These are phyloP conservation scores for Pyrenophora graminea DNA, from an alignment of 2,329 filamentous ascomycete genomes.

Conservation along the genomic window DNA sequence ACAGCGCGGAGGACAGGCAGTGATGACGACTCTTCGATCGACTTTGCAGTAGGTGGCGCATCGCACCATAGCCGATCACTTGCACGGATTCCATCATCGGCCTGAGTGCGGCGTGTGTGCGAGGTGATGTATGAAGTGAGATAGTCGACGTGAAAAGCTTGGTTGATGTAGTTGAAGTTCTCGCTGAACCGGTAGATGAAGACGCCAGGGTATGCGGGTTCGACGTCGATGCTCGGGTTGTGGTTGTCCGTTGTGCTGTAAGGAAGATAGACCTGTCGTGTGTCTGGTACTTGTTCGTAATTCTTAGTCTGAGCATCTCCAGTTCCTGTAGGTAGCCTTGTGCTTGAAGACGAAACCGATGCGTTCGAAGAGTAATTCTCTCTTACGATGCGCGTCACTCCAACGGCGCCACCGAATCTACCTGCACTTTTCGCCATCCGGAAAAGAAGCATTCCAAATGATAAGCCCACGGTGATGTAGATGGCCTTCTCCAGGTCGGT, in stretches of 20 bases:
- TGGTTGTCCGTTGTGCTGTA: constrained; percentile 61
- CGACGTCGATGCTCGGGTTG: constrained; percentile 58
- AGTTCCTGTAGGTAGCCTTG: constrained; percentile 41
- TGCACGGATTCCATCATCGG: constrained; percentile 24
- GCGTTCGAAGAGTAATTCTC: constrained; percentile 57
- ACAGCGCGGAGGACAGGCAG: constrained; percentile 59
- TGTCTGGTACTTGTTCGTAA: neutral
- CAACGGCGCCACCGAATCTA: constrained; percentile 26
- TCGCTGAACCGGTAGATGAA: constrained; percentile 95
- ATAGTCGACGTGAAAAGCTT: constrained; percentile 79
- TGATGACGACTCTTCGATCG: constrained; percentile 10
- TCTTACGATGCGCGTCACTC: constrained; percentile 23
- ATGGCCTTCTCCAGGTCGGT: constrained; percentile 84
- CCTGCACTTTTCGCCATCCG: constrained; percentile 52
- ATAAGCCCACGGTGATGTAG: constrained; percentile 78
- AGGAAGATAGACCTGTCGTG: constrained; percentile 27
- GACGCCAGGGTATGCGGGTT: constrained; percentile 74
- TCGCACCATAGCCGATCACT: constrained; percentile 62
- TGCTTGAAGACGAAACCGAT: constrained; percentile 45
- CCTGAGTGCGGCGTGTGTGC: constrained; percentile 27
- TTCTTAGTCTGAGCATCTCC: neutral
- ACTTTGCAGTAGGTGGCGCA: constrained; percentile 39
- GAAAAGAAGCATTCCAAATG: constrained; percentile 76
- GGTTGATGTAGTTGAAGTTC: constrained; percentile 92
- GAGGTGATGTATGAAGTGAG: constrained; percentile 70